Percentiles rank a stretch among this genome's conserved stretches.
These are phyloP conservation scores for Dittrichia graveolens DNA, from an alignment of 129 eudicot species.

Conservation along the genomic window DNA sequence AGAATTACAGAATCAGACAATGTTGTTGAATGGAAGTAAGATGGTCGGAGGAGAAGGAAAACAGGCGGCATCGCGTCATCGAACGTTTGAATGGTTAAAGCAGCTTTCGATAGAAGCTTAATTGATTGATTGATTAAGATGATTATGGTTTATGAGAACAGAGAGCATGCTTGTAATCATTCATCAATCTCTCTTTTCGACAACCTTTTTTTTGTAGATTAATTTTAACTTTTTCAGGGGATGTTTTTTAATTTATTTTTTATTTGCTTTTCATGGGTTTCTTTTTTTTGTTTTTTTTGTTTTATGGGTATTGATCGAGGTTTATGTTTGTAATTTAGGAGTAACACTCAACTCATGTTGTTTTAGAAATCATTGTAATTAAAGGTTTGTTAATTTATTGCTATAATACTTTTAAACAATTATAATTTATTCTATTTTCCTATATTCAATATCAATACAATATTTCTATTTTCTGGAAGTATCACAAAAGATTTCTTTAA, in stretches of 20 bases:
- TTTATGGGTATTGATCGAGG: conserved; percentile 28
- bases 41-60: conserved; percentile 38
- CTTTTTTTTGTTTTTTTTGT: background rate
- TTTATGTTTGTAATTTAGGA: conserved; percentile 30
- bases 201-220: conserved; percentile 34
- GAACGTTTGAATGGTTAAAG: conserved; percentile 98
- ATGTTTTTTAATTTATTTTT: conserved; percentile 17
- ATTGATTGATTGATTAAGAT: conserved; percentile 36
- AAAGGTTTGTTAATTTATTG: conserved; percentile 22
- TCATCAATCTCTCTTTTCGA: conserved; percentile 28
- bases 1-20: conserved; percentile 4
- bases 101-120: conserved; percentile 65
- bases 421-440: background rate
- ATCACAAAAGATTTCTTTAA: too few species aligned
- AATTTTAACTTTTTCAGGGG: conserved; percentile 39
- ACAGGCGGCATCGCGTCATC: conserved; percentile 67
- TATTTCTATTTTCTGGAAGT: too few species aligned
- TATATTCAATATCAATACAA: too few species aligned
- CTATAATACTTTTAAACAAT: background rate
- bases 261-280: background rate
- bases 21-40: conserved; percentile 18
- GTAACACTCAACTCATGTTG: conserved; percentile 28
- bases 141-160: conserved; percentile 12
- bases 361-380: conserved; percentile 24
- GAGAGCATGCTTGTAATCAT: conserved; percentile 42